Evolutionary conservation across 2,329 filamentous ascomycete genomes (phyloP).

Genomic region (Emericellopsis atlantica): DNA sequence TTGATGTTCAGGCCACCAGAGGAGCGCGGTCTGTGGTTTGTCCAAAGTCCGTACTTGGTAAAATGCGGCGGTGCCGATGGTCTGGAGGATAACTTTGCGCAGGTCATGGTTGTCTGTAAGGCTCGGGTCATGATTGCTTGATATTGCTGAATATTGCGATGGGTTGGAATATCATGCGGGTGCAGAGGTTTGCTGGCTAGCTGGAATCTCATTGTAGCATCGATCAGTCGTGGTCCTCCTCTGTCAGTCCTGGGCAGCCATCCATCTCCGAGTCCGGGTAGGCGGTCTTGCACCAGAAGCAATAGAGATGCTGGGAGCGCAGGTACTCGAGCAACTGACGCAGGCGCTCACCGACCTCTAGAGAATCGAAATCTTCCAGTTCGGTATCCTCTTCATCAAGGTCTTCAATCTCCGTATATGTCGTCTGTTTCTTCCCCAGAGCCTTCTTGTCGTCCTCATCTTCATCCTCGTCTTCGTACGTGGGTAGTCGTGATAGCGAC

Average conservation of each 20-base stretch:
- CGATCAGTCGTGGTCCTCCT: conserved; percentile 60
- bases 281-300: conserved; percentile 88
- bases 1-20: background rate
- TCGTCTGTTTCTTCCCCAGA: conserved; percentile 42
- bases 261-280: conserved; percentile 69
- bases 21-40: background rate
- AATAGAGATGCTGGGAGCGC: conserved; percentile 64
- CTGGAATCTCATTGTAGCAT: too few species aligned
- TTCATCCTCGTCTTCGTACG: conserved; percentile 56
- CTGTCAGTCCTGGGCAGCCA: conserved; percentile 75
- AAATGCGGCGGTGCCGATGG: background rate
- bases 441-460: conserved; percentile 63
- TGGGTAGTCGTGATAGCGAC: conserved; percentile 48
- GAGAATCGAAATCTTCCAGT: conserved; percentile 63
- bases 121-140: background rate
- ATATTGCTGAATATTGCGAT: background rate
- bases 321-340: conserved; percentile 55
- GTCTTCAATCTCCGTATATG: conserved; percentile 51
- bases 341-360: conserved; percentile 56
- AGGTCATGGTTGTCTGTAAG: background rate
- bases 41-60: background rate
- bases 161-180: too few species aligned
- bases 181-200: too few species aligned
- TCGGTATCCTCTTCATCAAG: conserved; percentile 71
- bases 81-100: background rate